phyloP scores from a whole-genome alignment of 805 yeast species.

The Candida sanyiensis region DNA sequence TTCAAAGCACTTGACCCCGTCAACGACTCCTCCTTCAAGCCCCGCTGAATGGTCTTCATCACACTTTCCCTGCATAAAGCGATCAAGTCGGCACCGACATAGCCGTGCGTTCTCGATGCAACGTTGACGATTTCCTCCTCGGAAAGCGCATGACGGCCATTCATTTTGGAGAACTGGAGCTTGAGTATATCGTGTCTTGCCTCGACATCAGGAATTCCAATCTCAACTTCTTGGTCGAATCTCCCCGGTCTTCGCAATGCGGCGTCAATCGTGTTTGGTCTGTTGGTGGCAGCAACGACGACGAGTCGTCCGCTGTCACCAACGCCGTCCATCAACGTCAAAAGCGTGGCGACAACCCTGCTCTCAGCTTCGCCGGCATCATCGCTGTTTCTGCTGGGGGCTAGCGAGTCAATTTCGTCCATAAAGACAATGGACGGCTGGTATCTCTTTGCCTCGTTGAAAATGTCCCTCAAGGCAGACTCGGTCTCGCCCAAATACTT shows the following conservation, averaged over 20 bases:
- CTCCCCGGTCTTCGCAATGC: conserved; percentile 83
- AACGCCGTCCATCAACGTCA: conserved; percentile 78
- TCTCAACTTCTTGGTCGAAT: conserved; percentile 83
- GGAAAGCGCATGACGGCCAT: conserved; percentile 43
- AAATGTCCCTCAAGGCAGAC: conserved; percentile 69
- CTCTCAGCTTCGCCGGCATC: conserved; percentile 89
- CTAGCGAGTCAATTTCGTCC: conserved; percentile 91
- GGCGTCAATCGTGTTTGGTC: conserved; percentile 63
- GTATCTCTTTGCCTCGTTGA: conserved; percentile 76
- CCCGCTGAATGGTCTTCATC: conserved; percentile 70
- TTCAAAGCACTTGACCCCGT: conserved; percentile 34
- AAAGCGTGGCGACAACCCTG: conserved; percentile 81
- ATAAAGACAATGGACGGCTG: conserved; percentile 86
- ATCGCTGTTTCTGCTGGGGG: conserved; percentile 77
- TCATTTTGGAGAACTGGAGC: conserved; percentile 49
- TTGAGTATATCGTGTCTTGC: conserved; percentile 69
- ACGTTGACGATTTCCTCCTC: conserved; percentile 52
- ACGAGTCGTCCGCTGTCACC: conserved; percentile 61
- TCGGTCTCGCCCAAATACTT: conserved; percentile 95
- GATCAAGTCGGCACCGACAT: conserved; percentile 92
- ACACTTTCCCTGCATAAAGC: conserved; percentile 88
- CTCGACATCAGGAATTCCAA: conserved; percentile 85
- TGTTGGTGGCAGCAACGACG: conserved; percentile 66
- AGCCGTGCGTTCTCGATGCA: conserved; percentile 86
- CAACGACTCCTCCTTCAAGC: conserved; percentile 28